Base-by-base conservation (phyloP, 2,329 filamentous ascomycete genomes). In the Phaeosphaeriaceae sp. region DNA sequence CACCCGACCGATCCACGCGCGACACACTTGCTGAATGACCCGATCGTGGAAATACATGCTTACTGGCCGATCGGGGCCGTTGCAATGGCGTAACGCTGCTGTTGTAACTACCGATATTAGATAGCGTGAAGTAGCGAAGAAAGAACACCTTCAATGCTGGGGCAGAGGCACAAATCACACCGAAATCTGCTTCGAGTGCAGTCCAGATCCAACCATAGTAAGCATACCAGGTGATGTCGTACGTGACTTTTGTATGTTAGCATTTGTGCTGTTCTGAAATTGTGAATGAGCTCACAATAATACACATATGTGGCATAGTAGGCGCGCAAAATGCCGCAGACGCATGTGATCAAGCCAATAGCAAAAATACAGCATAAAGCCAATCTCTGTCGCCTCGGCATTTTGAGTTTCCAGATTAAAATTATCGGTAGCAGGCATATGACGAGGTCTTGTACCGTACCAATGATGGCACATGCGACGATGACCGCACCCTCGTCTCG, bases 141-240 rank as follows among this genome's bases (percentile, higher is more conserved):
- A 78, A 76, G 54, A 77, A 74, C 15, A 74, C 67, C 23, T 77
- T 76, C 18, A 79, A 63, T 1, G 77, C 74, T 1, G 76, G 76
- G 0, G 73, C 74, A 1, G 70, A 74, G 3, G 75, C 73, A 47
- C 75, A 77, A 32, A 77, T 71, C 11, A 78, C 68, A 12, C 66
- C 75, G 1, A 79, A 61, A 34, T 74, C 65, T 3, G 74, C 68
- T 56, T 78, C 76, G 1, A 76, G 53, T 6, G 69, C 67, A 3
- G 76, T 76, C 71, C 74, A 75, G 3, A 74, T 58, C 65, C 71
- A 76, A 13, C 69, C 69, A 28, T 73, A 64, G 42, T 68, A 71
- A 12, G 73, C 70, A 28, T 61, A 64, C 70, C 73, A 76, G 40
- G 71, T 76, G 7, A 75, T 70, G 41, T 78, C 75, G 54, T 74